phyloP scores from a whole-genome alignment of 768 basidiomycete genomes.

The Calocybe indica region DNA sequence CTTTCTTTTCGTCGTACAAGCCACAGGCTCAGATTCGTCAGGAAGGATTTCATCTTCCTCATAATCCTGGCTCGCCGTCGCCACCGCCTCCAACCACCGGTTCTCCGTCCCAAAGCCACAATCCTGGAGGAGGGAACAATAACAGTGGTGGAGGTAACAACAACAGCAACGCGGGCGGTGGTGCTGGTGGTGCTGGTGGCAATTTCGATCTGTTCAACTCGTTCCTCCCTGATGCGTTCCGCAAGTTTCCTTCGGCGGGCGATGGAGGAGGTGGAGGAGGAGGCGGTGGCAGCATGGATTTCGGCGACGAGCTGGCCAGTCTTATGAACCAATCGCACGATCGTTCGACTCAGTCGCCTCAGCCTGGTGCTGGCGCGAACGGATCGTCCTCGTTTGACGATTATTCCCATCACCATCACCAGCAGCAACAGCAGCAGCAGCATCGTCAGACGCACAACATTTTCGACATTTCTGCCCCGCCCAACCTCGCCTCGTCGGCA shows the following conservation, averaged over 20 bases:
- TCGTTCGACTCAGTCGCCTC: neutral
- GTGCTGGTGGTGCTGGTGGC: neutral
- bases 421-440: slow-evolving; percentile 6
- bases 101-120: too few species aligned
- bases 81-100: too few species aligned
- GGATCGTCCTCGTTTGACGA: neutral
- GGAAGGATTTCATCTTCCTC: too few species aligned
- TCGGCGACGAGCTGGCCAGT: slow-evolving; percentile 62
- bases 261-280: slow-evolving; percentile 4
- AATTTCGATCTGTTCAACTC: slow-evolving; percentile 38
- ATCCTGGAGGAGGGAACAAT: too few species aligned
- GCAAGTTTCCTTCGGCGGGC: slow-evolving; percentile 37
- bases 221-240: slow-evolving; percentile 49
- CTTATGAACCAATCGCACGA: slow-evolving; percentile 42
- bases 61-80: too few species aligned
- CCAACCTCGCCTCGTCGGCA: slow-evolving; percentile 21
- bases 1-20: too few species aligned
- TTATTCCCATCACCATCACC: slow-evolving; percentile 25
- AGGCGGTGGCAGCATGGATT: slow-evolving; percentile 38
- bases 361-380: slow-evolving; percentile 4
- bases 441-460: slow-evolving; percentile 40
- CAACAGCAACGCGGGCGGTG: too few species aligned
- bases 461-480: slow-evolving; percentile 52
- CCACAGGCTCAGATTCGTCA: too few species aligned
- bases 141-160: too few species aligned